Evolutionary conservation across 192 early-diverging fungal genomes (phyloP), one percentile per base, ranked within the genome.

Genomic region (Entomortierella chlamydospora): DNA sequence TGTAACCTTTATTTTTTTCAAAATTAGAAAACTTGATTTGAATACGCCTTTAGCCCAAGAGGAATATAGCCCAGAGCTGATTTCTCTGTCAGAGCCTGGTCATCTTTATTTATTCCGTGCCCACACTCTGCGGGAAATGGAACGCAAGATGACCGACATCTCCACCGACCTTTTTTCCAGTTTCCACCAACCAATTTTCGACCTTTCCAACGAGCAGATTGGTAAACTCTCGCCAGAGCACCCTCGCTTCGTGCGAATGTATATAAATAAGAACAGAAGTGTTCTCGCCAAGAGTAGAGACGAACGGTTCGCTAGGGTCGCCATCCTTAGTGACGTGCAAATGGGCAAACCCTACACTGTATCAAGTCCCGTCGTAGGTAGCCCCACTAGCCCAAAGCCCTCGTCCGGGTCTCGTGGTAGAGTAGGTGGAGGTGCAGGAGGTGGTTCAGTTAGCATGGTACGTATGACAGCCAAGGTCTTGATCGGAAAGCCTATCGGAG

Each of bases 401-500:
- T 57, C 70, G 15, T 5, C 45, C 2, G 63, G 57, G 1, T 20
- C 57, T 15, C n/a, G 28, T 3, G 29, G 22, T 15, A 67, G 45
- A 13, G 6, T n/a, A 4, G 51, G 30, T 10, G 52, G 58, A 3
- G 43, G 55, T 26, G 41, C 39, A 8, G 59, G 58, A 42, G 37
- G n/a, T n/a, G n/a, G 57, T 18, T 52, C 57, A 2, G n/a, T 49
- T 31, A 79, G 62, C 51, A 70, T 79, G 68, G 76, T 79, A 39
- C 55, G 42, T 6, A 42, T 84, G 31, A 57, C 50, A 17, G 73
- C 64, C 31, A 68, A 64, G 25, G 73, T 61, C 12, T 25, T 84
- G n/a, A 81, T 84, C 23, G 73, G 73, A 0, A 84, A 84, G 31
- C 83, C 83, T 2, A 78, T 84, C 72, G 83, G 83, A 7, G 72